Conservation (phyloP, 495 filamentous ascomycete species). For the Penicillium argentinense region DNA sequence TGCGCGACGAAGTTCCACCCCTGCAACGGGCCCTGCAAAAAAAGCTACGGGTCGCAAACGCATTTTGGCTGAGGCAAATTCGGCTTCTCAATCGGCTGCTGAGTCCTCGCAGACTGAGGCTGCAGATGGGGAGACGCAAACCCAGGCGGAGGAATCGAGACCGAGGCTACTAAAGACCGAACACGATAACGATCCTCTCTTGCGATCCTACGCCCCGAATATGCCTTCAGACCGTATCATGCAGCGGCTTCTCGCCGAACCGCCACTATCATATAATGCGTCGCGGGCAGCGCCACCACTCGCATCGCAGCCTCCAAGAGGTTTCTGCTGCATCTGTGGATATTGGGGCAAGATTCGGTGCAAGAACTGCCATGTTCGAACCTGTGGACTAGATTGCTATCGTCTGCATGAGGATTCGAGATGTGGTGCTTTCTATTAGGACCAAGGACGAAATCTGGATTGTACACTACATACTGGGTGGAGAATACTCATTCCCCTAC, state of each 20-base stretch:
- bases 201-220: constrained; percentile 59
- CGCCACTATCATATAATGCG: constrained; percentile 77
- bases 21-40: constrained; percentile 16
- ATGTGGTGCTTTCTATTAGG: constrained; percentile 66
- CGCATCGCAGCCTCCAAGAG: constrained; percentile 55
- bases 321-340: constrained; percentile 87
- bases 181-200: constrained; percentile 61
- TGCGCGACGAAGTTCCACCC: constrained; percentile 37
- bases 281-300: constrained; percentile 61
- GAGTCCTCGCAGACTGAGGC: constrained; percentile 6
- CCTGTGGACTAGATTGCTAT: constrained; percentile 82
- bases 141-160: constrained; percentile 21
- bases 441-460: background rate
- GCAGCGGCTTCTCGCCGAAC: constrained; percentile 63
- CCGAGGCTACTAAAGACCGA: constrained; percentile 38
- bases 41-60: constrained; percentile 17
- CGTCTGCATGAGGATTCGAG: constrained; percentile 75
- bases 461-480: constrained; percentile 15
- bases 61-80: constrained; percentile 13
- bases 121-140: constrained; percentile 21
- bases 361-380: constrained; percentile 76
- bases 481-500: background rate
- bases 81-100: constrained; percentile 13
- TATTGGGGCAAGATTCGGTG: constrained; percentile 90
- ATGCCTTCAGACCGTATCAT: constrained; percentile 68